Percentiles rank a stretch among this genome's conserved stretches.
Evolutionary conservation across 2,329 filamentous ascomycete genomes (phyloP).

Genomic region (Aspergillus uvarum): DNA sequence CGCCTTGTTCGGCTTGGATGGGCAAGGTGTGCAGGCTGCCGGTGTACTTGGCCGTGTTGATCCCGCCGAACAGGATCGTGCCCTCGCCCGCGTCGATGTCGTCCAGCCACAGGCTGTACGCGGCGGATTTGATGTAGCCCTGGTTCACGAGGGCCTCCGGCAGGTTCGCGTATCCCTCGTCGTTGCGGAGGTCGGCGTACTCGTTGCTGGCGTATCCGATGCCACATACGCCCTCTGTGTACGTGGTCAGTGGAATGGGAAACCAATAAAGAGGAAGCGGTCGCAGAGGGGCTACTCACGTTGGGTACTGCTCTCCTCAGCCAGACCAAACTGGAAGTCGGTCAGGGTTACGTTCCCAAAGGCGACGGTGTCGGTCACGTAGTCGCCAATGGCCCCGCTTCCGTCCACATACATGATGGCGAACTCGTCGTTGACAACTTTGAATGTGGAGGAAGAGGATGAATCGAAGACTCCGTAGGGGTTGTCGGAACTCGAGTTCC

Average conservation of each 20-base stretch:
- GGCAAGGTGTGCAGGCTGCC: constrained; percentile 65
- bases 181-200: constrained; percentile 46
- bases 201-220: constrained; percentile 78
- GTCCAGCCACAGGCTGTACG: constrained; percentile 72
- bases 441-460: constrained; percentile 71
- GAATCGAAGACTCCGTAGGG: constrained; percentile 66
- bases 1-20: constrained; percentile 52
- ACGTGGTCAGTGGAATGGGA: neutral
- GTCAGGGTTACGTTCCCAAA: constrained; percentile 10
- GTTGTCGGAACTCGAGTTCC: constrained; percentile 58
- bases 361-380: constrained; percentile 47
- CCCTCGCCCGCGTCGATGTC: constrained; percentile 63
- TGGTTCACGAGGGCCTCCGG: constrained; percentile 61
- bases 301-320: constrained; percentile 6
- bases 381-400: constrained; percentile 71
- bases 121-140: constrained; percentile 61
- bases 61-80: constrained; percentile 68
- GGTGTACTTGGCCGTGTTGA: constrained; percentile 63
- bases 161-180: constrained; percentile 53
- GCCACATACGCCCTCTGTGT: constrained; percentile 64
- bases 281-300: constrained; percentile 60
- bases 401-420: constrained; percentile 83
- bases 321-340: constrained; percentile 14
- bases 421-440: constrained; percentile 68
- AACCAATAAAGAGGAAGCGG: constrained; percentile 42